These are phyloP conservation scores for Puccinia novopanici DNA, from an alignment of 1,284 basidiomycete species.

Conservation along the genomic window DNA sequence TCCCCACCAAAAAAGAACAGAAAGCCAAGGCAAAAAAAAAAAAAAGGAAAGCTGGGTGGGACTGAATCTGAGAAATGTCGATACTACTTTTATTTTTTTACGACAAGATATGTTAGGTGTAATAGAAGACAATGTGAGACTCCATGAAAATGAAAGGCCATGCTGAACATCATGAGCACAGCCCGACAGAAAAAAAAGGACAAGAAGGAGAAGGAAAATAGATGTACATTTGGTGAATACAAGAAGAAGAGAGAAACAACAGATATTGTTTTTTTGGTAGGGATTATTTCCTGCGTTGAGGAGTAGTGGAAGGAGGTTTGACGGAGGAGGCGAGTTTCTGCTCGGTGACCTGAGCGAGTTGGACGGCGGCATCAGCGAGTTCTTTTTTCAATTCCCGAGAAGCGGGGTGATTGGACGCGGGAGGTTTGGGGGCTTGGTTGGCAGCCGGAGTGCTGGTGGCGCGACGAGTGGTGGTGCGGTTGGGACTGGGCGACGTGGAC, in stretches of 20 bases:
- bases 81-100: no score
- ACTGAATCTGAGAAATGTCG: no score
- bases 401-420: background rate
- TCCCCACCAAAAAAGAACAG: no score
- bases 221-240: background rate
- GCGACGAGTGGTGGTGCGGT: background rate
- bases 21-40: no score
- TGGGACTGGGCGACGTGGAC: background rate
- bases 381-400: conserved; percentile 32
- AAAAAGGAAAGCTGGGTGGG: no score
- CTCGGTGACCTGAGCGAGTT: conserved; percentile 24
- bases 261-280: background rate
- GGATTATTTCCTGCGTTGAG: conserved; percentile 17
- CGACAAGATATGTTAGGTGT: no score
- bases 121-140: no score
- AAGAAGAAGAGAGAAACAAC: no score
- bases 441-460: background rate
- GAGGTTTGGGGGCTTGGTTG: background rate
- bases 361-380: conserved; percentile 30
- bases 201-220: background rate
- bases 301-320: background rate
- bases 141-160: background rate
- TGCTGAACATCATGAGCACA: background rate
- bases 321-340: background rate
- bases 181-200: background rate